Percentiles rank a stretch among this genome's conserved stretches.
Conservation (phyloP, 2,329 filamentous ascomycete genomes). For the Blumeria graminis region DNA sequence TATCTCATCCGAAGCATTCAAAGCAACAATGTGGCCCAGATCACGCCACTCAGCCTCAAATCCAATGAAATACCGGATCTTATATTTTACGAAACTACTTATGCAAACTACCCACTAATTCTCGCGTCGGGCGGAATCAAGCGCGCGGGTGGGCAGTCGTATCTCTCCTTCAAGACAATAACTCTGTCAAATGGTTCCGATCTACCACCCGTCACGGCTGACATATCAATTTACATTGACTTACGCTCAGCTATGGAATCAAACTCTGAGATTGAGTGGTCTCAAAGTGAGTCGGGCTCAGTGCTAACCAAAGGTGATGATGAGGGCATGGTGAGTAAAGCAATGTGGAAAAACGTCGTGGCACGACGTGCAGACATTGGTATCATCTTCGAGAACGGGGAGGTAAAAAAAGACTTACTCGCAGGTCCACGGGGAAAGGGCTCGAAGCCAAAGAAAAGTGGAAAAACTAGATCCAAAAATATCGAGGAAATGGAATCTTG, state of each 20-base stretch:
- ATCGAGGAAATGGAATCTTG: slow-evolving; percentile 13
- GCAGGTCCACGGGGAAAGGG: slow-evolving; percentile 20
- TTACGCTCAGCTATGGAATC: slow-evolving; percentile 16
- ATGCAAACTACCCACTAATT: slow-evolving; percentile 21
- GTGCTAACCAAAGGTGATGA: slow-evolving; percentile 16
- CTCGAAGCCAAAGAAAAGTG: slow-evolving; percentile 17
- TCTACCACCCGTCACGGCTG: slow-evolving; percentile 14
- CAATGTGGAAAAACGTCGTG: slow-evolving; percentile 20
- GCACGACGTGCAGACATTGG: slow-evolving; percentile 20
- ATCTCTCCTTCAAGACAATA: slow-evolving; percentile 14
- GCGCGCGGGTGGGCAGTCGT: slow-evolving; percentile 18
- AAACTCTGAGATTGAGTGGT: slow-evolving; percentile 17
- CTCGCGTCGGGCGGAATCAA: slow-evolving; percentile 19
- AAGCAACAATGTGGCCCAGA: background rate
- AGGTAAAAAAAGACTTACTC: slow-evolving; percentile 21
- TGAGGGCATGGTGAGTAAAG: slow-evolving; percentile 13
- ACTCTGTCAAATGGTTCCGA: slow-evolving; percentile 13
- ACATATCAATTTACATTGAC: slow-evolving; percentile 21
- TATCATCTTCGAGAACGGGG: slow-evolving; percentile 20
- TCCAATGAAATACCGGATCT: slow-evolving; percentile 19
- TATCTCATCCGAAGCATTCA: slow-evolving; percentile 4
- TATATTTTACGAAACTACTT: slow-evolving; percentile 22
- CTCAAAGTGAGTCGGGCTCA: slow-evolving; percentile 16
- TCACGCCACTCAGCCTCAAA: slow-evolving; percentile 15
- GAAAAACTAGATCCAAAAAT: slow-evolving; percentile 15